Evolutionary conservation across 805 yeast genomes (phyloP), one percentile per base, ranked within the genome.

Genomic region (Debaryomyces prosopidis): DNA sequence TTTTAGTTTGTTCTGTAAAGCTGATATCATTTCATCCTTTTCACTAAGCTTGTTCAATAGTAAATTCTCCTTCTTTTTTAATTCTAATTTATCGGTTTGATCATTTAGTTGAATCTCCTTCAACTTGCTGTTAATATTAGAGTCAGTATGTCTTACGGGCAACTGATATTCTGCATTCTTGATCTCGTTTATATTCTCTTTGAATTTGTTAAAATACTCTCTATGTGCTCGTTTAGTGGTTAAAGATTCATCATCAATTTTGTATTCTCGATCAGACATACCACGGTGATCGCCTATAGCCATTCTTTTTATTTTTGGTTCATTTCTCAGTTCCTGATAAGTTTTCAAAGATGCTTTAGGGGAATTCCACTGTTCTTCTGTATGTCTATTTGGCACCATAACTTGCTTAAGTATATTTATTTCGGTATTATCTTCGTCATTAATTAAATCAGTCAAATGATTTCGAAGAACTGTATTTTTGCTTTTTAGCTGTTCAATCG

Each of bases 171-270:
- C 51, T 6, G 55, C 53, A 30, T 49, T 50, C 18, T 53, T 57
- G 36, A 61, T 59, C 36, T 53, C 53, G 12, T 51, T 45, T 17
- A 65, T 62, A 18, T 54, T 56, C 28, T 54, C 58, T 36, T 53
- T 53, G 28, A 66, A 48, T 23, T 53, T 55, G 15, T 54, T 52
- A 28, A 59, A 58, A 42, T 46, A 44, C 14, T 40, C 45, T 16
- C 30, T 12, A 26, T 41, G 36, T 30, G 33, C 33, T 3, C 33
- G 14, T 30, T 14, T 30, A 11, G 11, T 23, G 26, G 6, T 23
- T 10, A n/a, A n/a, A n/a, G 26, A 23, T 23, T 7, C 26, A 23
- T 4, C 26, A 23, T 23, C 26, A 7, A 7, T 4, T 10, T 23
- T 23, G 9, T 23, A 10, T 23, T 7, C 26, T 23, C 9, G 26